These are phyloP conservation scores for Dichomitus squalens DNA, from an alignment of 1,284 basidiomycete species.

Conservation along the genomic window DNA sequence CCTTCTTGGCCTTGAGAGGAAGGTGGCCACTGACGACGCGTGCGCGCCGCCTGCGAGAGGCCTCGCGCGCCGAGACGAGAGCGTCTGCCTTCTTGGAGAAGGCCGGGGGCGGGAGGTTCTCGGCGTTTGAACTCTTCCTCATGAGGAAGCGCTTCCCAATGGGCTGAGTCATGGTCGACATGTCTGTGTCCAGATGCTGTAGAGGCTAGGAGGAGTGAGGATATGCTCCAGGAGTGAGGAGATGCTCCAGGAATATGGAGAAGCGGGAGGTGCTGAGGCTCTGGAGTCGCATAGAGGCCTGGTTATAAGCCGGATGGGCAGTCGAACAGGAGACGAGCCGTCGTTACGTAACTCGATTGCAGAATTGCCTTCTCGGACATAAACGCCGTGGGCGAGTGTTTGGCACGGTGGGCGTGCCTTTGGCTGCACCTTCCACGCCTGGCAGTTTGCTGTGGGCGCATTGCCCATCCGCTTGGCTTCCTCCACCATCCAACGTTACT, in stretches of 20 bases:
- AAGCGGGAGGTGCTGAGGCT: neutral
- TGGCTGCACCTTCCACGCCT: slow-evolving; percentile 8
- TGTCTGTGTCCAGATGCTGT: neutral
- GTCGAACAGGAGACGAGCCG: neutral
- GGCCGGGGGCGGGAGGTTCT: slow-evolving; percentile 21
- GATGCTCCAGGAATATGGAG: neutral
- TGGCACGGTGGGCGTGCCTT: slow-evolving; percentile 23
- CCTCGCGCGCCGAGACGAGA: slow-evolving; percentile 23
- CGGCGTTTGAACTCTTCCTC: slow-evolving; percentile 25
- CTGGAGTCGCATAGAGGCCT: neutral
- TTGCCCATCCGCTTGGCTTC: neutral
- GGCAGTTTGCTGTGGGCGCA: slow-evolving; percentile 16
- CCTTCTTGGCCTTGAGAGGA: slow-evolving; percentile 17
- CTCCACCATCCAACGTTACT: slow-evolving; percentile 1
- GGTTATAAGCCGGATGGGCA: slow-evolving; percentile 10
- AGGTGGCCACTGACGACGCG: slow-evolving; percentile 23
- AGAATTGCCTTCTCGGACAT: slow-evolving; percentile 9
- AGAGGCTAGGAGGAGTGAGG: neutral
- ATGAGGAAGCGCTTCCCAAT: slow-evolving; percentile 23
- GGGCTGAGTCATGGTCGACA: slow-evolving; percentile 18
- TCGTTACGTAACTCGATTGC: slow-evolving; percentile 21
- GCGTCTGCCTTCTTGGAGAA: slow-evolving; percentile 19
- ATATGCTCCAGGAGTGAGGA: neutral
- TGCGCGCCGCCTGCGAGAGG: slow-evolving; percentile 18
- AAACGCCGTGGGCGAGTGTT: slow-evolving; percentile 18